These are phyloP conservation scores for Niveomyces coronatus DNA, from an alignment of 2,329 filamentous ascomycete genomes.

Conservation along the genomic window DNA sequence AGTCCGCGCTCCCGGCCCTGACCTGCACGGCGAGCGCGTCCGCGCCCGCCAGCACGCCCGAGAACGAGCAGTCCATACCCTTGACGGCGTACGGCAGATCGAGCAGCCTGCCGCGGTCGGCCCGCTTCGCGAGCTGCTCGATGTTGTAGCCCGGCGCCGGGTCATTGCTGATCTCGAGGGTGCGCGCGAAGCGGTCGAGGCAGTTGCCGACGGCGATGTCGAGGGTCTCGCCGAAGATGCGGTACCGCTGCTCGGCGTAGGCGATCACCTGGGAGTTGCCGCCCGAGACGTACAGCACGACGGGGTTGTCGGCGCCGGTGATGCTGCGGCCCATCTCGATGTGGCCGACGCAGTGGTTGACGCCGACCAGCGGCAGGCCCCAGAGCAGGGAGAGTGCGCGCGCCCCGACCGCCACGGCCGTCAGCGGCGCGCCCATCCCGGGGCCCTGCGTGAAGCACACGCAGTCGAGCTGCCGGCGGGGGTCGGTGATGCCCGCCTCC, in stretches of 20 bases:
- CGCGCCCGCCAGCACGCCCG: slow-evolving; percentile 75
- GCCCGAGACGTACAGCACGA: slow-evolving; percentile 90
- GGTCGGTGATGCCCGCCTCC: slow-evolving; percentile 47
- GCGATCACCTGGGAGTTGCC: slow-evolving; percentile 98
- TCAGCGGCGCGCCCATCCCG: slow-evolving; percentile 90
- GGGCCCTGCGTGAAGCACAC: slow-evolving; percentile 94
- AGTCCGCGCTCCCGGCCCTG: slow-evolving; percentile 36
- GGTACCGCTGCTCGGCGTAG: slow-evolving; percentile 87
- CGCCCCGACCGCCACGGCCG: slow-evolving; percentile 76
- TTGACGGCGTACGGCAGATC: slow-evolving; percentile 95
- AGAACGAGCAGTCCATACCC: slow-evolving; percentile 97
- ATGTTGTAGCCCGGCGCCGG: slow-evolving; percentile 97
- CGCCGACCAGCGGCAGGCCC: slow-evolving; percentile 80
- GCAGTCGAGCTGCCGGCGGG: slow-evolving; percentile 63
- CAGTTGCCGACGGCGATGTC: slow-evolving; percentile 98
- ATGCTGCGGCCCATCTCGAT: slow-evolving; percentile 97
- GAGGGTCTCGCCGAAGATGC: slow-evolving; percentile 95
- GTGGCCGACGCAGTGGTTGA: slow-evolving; percentile 97
- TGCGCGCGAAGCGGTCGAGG: slow-evolving; percentile 88
- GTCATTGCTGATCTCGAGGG: slow-evolving; percentile 85
- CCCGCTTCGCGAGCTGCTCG: slow-evolving; percentile 76
- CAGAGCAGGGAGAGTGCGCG: slow-evolving; percentile 75
- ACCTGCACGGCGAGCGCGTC: slow-evolving; percentile 70
- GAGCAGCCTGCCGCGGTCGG: slow-evolving; percentile 60
- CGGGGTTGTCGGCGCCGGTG: slow-evolving; percentile 80